These are phyloP conservation scores for Phyllostachys edulis DNA, from an alignment of 176 grass and related monocot species.

Conservation along the genomic window DNA sequence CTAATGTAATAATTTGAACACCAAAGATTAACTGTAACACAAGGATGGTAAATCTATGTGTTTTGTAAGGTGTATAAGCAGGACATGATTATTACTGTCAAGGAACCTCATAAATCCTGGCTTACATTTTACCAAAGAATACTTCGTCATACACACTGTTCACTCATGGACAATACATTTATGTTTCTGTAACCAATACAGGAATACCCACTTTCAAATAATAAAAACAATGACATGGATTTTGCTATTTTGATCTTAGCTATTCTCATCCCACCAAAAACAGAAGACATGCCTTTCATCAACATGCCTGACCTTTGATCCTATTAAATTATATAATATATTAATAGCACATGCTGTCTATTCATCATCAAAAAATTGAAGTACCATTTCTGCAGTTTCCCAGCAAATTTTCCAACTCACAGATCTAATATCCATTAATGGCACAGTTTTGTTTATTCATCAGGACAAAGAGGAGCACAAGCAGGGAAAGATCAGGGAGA, in stretches of 20 bases:
- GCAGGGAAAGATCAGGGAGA: neutral
- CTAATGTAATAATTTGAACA: neutral
- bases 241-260: neutral
- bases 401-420: constrained; percentile 1
- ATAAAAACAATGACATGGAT: neutral
- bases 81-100: constrained; percentile 7
- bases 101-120: neutral
- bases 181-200: neutral
- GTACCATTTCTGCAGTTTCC: neutral
- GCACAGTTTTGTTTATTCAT: neutral
- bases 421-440: neutral
- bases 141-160: neutral
- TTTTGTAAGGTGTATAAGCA: constrained; percentile 24
- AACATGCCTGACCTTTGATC: neutral
- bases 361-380: neutral
- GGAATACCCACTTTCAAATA: neutral
- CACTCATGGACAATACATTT: neutral
- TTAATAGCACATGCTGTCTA: neutral
- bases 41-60: neutral
- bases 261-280: neutral
- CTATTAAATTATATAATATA: constrained; percentile 3
- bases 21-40: neutral
- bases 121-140: constrained; percentile 13
- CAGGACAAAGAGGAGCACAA: neutral
- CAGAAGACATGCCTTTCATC: neutral